Base-by-base conservation (phyloP, 257 asterid genomes). In the Lantana camara region DNA sequence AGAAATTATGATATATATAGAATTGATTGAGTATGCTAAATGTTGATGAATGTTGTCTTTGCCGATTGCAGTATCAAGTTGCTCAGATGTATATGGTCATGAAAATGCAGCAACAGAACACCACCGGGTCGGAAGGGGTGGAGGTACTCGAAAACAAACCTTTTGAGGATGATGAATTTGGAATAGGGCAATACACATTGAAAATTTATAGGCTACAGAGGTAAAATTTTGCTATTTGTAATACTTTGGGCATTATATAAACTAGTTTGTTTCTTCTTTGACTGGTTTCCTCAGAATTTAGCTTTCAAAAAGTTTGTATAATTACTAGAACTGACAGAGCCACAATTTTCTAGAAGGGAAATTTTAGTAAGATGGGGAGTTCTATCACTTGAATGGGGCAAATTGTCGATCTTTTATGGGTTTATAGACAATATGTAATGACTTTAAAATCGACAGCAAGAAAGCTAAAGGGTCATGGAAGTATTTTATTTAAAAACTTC, bases 21-120 rank as follows among this genome's bases (percentile, higher is more conserved):
- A 24, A 29, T 54, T 61, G 37, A 7, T 69, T 9, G 32, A 35
- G 38, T 13, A 5, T 21, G 12, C 6, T 23, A 34, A 45, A 58
- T 60, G 57, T 5, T 27, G 7, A 46, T 27, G 11, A 19, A 13
- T 15, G 4, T 22, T 41, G 12, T 49, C 37, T 70, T 46, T 53
- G 51, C 15, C 55, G 41, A 11, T 56, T 73, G 87, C 89, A 89
- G 96, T 88, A 81, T 78, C 95, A 89, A 83, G 71, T 81, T 73
- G 98, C 95, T 11, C 98, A 86, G 71, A 89, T 86, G 98, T 89
- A 86, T 64, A 80, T 80, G 85, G 85, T 86, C 22, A 86, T 89
- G 95, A 89, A 84, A 83, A 86, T 91, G 98, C 95, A 86, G 82
- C 95, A 86, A 59, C 75, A 91, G 79, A 89, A 60, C 83, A 86